phyloP scores from a whole-genome alignment of 1,284 basidiomycete genomes.

The Xanthoconium separans region DNA sequence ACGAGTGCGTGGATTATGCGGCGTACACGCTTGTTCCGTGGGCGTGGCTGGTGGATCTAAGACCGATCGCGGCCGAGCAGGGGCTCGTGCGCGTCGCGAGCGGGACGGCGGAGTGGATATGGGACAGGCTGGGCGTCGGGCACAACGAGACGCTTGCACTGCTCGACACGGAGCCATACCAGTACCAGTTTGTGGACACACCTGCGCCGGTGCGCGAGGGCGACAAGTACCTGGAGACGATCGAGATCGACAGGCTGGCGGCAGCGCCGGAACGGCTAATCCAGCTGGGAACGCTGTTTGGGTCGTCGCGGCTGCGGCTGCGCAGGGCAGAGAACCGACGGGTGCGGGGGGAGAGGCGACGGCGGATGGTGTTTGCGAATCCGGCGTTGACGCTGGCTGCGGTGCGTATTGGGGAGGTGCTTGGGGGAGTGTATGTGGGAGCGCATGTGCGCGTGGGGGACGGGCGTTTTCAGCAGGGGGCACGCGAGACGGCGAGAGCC shows the following conservation, averaged over 20 bases:
- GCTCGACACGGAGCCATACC: slow-evolving; percentile 56
- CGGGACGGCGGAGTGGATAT: slow-evolving; percentile 49
- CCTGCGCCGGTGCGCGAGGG: slow-evolving; percentile 25
- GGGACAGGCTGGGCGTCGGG: slow-evolving; percentile 40
- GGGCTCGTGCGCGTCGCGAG: slow-evolving; percentile 47
- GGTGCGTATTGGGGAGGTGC: slow-evolving; percentile 38
- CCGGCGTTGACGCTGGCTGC: slow-evolving; percentile 43
- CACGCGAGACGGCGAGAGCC: slow-evolving; percentile 40
- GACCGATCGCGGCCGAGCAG: slow-evolving; percentile 32
- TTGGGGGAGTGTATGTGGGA: slow-evolving; percentile 58
- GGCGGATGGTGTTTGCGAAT: slow-evolving; percentile 54
- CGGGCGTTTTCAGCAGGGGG: slow-evolving; percentile 52
- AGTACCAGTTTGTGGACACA: slow-evolving; percentile 66
- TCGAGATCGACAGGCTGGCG: slow-evolving; percentile 29
- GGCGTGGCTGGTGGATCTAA: slow-evolving; percentile 64
- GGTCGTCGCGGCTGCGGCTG: slow-evolving; percentile 62
- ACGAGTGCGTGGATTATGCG: slow-evolving; percentile 59
- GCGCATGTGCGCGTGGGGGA: slow-evolving; percentile 70
- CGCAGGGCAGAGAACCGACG: slow-evolving; percentile 36
- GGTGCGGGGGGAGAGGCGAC: slow-evolving; percentile 46
- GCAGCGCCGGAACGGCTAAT: slow-evolving; percentile 43
- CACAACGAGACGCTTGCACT: slow-evolving; percentile 46
- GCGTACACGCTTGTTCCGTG: slow-evolving; percentile 65
- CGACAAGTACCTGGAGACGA: slow-evolving; percentile 38
- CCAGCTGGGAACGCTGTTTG: slow-evolving; percentile 68